These are phyloP conservation scores for Exsudoporus frostii DNA, from an alignment of 768 basidiomycete species.

Conservation along the genomic window DNA sequence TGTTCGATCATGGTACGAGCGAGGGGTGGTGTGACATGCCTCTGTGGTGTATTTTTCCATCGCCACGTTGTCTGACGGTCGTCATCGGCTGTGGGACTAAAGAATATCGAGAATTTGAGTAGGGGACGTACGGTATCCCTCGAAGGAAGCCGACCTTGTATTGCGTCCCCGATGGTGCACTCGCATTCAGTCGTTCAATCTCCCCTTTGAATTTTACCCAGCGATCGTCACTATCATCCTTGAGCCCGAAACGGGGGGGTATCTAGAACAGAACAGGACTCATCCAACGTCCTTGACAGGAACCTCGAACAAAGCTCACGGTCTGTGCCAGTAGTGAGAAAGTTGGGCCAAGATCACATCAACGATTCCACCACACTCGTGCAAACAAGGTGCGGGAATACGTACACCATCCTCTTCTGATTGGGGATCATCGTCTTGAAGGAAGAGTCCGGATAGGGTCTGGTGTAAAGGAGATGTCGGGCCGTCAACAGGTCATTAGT, in stretches of 20 bases:
- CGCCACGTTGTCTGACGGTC: constrained; percentile 65
- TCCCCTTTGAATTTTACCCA: constrained; percentile 46
- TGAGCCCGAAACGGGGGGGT: constrained; percentile 55
- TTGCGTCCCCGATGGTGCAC: constrained; percentile 34
- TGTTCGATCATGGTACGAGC: neutral
- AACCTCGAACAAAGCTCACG: constrained; percentile 8
- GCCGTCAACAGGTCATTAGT: too few relatives aligned
- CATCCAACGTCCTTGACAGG: neutral
- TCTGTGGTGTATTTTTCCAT: constrained; percentile 59
- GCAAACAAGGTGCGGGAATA: neutral
- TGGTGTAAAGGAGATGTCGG: neutral
- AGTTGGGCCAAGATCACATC: too few relatives aligned
- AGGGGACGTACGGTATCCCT: constrained; percentile 60
- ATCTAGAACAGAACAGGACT: constrained; percentile 35
- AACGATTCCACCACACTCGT: neutral
- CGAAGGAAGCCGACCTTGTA: constrained; percentile 64
- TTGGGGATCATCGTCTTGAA: constrained; percentile 22
- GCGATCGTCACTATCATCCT: constrained; percentile 46
- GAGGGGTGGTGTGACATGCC: constrained; percentile 21
- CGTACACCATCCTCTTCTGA: constrained; percentile 9
- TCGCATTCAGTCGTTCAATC: constrained; percentile 44
- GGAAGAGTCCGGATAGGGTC: constrained; percentile 13
- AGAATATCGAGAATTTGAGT: neutral
- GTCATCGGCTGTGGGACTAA: constrained; percentile 40
- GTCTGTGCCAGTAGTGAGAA: too few relatives aligned